phyloP scores from a whole-genome alignment of 2,329 filamentous ascomycete genomes.

The Ophiostoma himal-ulmi region DNA sequence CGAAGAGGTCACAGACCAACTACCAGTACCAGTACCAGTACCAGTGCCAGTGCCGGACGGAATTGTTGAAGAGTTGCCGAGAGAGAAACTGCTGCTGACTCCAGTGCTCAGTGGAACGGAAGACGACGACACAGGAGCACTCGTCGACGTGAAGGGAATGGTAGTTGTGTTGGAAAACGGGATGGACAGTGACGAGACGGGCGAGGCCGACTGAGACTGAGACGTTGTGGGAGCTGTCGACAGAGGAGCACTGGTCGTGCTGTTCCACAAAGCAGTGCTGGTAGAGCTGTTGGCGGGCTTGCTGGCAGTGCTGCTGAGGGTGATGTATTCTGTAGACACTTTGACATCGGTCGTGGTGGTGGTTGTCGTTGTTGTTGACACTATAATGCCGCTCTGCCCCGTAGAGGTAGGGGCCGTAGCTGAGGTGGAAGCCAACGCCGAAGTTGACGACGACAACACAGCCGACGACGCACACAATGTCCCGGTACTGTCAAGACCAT shows the following conservation, averaged over 20 bases:
- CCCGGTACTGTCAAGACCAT: slow-evolving; percentile 5
- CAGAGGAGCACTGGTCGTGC: background rate
- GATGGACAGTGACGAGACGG: slow-evolving; percentile 8
- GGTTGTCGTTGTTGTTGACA: slow-evolving; percentile 12
- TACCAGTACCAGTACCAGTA: background rate
- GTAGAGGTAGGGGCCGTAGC: background rate
- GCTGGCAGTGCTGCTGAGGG: background rate
- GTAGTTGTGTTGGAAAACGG: slow-evolving; percentile 7
- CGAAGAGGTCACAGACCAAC: background rate
- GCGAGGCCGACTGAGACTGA: background rate
- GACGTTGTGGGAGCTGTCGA: background rate
- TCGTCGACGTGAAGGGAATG: background rate
- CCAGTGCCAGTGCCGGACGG: background rate
- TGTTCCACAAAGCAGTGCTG: slow-evolving; percentile 10
- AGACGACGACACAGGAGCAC: background rate
- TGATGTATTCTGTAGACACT: background rate
- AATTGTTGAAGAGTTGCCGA: background rate
- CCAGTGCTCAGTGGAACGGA: slow-evolving; percentile 1
- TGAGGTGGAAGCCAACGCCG: background rate
- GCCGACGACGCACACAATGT: background rate
- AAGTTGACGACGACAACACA: background rate
- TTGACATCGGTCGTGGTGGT: background rate
- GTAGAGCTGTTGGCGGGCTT: background rate
- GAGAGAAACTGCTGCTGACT: background rate
- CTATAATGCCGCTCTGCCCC: background rate